These are phyloP conservation scores for Microsporum ferrugineum DNA, from an alignment of 2,329 filamentous ascomycete genomes.

Conservation along the genomic window DNA sequence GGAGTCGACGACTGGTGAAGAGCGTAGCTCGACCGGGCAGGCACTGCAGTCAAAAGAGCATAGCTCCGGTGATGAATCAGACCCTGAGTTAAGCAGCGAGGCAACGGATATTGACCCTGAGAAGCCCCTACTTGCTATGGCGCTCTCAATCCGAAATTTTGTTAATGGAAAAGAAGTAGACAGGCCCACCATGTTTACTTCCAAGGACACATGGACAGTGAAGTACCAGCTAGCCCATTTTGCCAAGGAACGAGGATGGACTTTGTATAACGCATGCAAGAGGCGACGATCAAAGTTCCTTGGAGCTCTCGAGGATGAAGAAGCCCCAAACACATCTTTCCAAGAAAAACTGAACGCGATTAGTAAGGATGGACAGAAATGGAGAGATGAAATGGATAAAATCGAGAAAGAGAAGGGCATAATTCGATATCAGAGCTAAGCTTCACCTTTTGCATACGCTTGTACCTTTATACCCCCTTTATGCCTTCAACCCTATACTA, in stretches of 20 bases:
- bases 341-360: conserved; percentile 30
- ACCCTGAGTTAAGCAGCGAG: conserved; percentile 1
- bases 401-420: conserved; percentile 38
- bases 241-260: conserved; percentile 31
- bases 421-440: conserved; percentile 11
- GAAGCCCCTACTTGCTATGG: conserved; percentile 52
- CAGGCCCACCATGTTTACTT: conserved; percentile 45
- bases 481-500: neutral
- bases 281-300: conserved; percentile 43
- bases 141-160: conserved; percentile 59
- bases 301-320: conserved; percentile 28
- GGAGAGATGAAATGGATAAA: conserved; percentile 45
- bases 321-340: conserved; percentile 22
- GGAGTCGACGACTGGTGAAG: conserved; percentile 18
- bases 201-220: conserved; percentile 53
- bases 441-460: neutral
- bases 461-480: neutral
- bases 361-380: conserved; percentile 47
- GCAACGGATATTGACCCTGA: conserved; percentile 9
- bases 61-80: neutral
- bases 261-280: conserved; percentile 48
- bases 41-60: neutral
- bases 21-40: conserved; percentile 4
- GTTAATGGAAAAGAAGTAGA: conserved; percentile 54
- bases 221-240: conserved; percentile 66